A percentile compares a stretch with the other conserved stretches of the same genome.
phyloP scores from a whole-genome alignment of 495 filamentous ascomycete genomes.

The Podospora bellae-mahoneyi region DNA sequence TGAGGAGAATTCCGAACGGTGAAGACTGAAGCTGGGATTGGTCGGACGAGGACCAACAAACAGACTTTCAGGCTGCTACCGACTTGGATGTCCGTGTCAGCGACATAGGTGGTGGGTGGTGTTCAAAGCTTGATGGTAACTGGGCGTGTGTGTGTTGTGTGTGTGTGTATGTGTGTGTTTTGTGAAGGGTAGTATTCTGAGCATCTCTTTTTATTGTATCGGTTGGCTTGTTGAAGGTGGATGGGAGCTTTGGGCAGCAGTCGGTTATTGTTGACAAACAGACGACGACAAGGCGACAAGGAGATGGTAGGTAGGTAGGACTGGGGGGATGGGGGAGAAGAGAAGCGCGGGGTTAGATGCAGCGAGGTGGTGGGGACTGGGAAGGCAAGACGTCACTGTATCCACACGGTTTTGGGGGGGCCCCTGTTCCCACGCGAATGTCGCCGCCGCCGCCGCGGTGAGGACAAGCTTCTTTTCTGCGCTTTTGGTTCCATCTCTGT shows the following conservation, averaged over 20 bases:
- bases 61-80: not conserved
- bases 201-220: not conserved
- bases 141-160: not conserved
- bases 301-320: not conserved
- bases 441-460: too few species aligned
- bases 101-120: not conserved
- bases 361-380: too few species aligned
- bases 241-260: not conserved
- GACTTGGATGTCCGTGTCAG: not conserved
- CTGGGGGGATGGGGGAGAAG: not conserved
- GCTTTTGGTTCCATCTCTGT: too few species aligned
- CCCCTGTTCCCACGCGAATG: too few species aligned
- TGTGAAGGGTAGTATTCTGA: not conserved
- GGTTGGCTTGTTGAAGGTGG: not conserved
- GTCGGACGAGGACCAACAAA: not conserved
- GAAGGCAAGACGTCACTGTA: too few species aligned
- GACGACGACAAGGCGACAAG: not conserved
- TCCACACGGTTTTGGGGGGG: too few species aligned
- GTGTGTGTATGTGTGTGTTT: too few species aligned
- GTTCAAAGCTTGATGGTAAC: not conserved
- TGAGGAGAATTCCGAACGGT: not conserved
- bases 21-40: not conserved
- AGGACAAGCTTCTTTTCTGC: too few species aligned
- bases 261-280: not conserved
- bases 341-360: too few species aligned